phyloP scores from a whole-genome alignment of 495 filamentous ascomycete species.

The Staphylotrichum longicolle region DNA sequence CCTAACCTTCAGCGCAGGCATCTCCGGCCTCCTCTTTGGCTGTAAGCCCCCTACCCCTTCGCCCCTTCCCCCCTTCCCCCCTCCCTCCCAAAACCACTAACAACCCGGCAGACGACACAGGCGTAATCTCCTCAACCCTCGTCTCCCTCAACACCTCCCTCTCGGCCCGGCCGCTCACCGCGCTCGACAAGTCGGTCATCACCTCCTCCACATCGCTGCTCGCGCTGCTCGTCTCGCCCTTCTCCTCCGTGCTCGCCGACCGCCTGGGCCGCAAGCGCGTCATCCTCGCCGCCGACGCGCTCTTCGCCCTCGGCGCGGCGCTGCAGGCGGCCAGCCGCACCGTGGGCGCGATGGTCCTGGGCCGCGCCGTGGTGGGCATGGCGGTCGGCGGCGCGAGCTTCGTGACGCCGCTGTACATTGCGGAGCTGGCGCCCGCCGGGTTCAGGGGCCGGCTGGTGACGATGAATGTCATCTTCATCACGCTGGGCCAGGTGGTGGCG shows the following conservation, averaged over 20 bases:
- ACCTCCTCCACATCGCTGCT: slow-evolving; percentile 79
- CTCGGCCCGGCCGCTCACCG: slow-evolving; percentile 63
- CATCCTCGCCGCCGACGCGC: slow-evolving; percentile 71
- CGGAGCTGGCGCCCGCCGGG: slow-evolving; percentile 74
- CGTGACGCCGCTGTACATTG: slow-evolving; percentile 81
- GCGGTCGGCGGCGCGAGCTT: slow-evolving; percentile 82
- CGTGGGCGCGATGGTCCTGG: slow-evolving; percentile 72
- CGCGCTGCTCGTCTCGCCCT: slow-evolving; percentile 73
- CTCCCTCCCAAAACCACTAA: slow-evolving; percentile 9
- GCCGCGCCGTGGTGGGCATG: slow-evolving; percentile 73
- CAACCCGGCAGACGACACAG: slow-evolving; percentile 64
- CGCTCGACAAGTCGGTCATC: slow-evolving; percentile 78
- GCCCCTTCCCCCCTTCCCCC: slow-evolving; percentile 6
- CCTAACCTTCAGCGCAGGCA: slow-evolving; percentile 75
- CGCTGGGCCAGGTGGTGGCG: slow-evolving; percentile 79
- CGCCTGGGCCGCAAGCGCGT: slow-evolving; percentile 68
- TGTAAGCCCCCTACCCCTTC: slow-evolving; percentile 55
- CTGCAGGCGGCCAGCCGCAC: slow-evolving; percentile 63
- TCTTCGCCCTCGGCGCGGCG: slow-evolving; percentile 74
- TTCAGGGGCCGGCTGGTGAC: slow-evolving; percentile 76
- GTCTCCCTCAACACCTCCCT: slow-evolving; percentile 75
- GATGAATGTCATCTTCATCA: slow-evolving; percentile 75
- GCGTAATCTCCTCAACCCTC: slow-evolving; percentile 84
- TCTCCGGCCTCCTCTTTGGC: slow-evolving; percentile 84
- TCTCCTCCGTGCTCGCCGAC: slow-evolving; percentile 75